Percentiles rank a stretch among this genome's conserved stretches.
phyloP scores from a whole-genome alignment of 2,329 filamentous ascomycete species.

The Venturiaceae sp. region DNA sequence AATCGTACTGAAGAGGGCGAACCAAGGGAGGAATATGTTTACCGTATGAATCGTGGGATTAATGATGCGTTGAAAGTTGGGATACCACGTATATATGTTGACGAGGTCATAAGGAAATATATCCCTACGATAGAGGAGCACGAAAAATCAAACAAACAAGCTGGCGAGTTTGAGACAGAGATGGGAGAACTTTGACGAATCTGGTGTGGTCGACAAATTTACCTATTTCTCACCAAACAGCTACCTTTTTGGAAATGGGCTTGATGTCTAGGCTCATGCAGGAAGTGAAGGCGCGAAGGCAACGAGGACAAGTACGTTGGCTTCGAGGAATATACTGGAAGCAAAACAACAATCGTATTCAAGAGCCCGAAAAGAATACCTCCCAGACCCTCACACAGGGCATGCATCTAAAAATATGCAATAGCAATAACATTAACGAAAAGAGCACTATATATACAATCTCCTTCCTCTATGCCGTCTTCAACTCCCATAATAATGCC shows the following conservation, averaged over 20 bases:
- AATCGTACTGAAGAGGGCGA: constrained; percentile 25
- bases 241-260: too few species aligned
- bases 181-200: too few species aligned
- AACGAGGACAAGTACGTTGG: neutral
- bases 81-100: constrained; percentile 46
- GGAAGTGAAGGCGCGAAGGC: neutral
- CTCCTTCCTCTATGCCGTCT: neutral
- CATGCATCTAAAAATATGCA: neutral
- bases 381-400: neutral
- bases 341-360: neutral
- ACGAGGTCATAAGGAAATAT: constrained; percentile 43
- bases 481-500: neutral
- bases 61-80: constrained; percentile 45
- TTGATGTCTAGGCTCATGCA: neutral
- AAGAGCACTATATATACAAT: neutral
- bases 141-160: too few species aligned
- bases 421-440: neutral
- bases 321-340: too few species aligned
- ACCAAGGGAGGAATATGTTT: constrained; percentile 50
- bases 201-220: too few species aligned
- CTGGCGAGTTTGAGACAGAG: too few species aligned
- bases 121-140: constrained; percentile 24
- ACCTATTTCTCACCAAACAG: too few species aligned
- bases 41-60: constrained; percentile 54
- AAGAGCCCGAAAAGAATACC: neutral